Base-by-base conservation (phyloP, 1,139 yeast genomes). In the Pichia norvegensis region DNA sequence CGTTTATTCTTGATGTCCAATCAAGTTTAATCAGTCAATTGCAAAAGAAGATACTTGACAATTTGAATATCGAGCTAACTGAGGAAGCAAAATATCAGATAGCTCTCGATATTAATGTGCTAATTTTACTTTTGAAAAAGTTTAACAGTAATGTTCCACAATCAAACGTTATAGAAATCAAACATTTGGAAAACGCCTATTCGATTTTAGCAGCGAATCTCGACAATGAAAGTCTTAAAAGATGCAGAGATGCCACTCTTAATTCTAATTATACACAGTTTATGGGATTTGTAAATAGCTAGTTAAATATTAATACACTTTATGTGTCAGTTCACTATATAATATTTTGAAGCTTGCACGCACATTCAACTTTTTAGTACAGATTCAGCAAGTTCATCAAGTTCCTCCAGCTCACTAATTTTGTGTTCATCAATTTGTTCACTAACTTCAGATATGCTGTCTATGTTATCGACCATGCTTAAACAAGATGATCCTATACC, bases 371-470 rank as follows among this genome's bases (percentile, higher is more conserved):
- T 43, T 19, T 52, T 46, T 23, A 62, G 46, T 19, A 62, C 49
- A 20, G 56, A 51, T 23, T 58, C 63, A 8, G 63, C 57, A 17
- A 62, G 50, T 17, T 52, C 50, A 22, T 73, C 53, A 40, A 74
- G 52, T 2, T 74, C 59, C 11, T 27, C 31, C 5, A 23, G 9
- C 9, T 23, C 25, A 23, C 8, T 9, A 6, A 6, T 23, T 23
- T 23, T 23, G 9, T 23, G 25, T 27, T 27, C 16, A 27, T 23
- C 16, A 27, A 6, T 4, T 13, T 13, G 31, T 27, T 7, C 14
- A 27, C 16, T 27, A n/a, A 4, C 13, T 14, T 27, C 31, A 27
- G 11, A 13, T 13, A 13, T 13, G 14, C 20, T 16, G 19, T 31
- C 11, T 16, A 31, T 6, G 9, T 31, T 17, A 7, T 31, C 35